A percentile compares a stretch with the other conserved stretches of the same genome.
Evolutionary conservation across 1,284 basidiomycete species (phyloP).

Genomic region (Erythrobasidium hasegawianum): DNA sequence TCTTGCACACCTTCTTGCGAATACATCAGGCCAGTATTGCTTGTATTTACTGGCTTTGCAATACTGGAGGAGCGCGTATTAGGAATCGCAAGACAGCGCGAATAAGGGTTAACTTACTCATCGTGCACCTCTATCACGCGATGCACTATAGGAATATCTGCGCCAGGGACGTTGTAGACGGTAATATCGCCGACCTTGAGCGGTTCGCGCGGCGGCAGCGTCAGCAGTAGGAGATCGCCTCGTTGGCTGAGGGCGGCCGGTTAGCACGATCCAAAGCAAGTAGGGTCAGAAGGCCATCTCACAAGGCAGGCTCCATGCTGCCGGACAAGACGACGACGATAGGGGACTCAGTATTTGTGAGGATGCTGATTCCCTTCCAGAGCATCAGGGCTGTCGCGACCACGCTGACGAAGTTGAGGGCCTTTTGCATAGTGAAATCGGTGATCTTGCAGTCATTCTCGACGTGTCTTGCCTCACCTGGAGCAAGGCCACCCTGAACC

Average conservation of each 20-base stretch:
- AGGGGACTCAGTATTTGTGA: conserved; percentile 90
- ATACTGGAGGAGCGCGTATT: background rate
- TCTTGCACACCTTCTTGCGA: conserved; percentile 34
- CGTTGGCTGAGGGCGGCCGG: conserved; percentile 57
- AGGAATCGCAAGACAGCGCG: background rate
- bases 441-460: background rate
- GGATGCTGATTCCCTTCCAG: conserved; percentile 87
- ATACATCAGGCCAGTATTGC: conserved; percentile 17
- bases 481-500: conserved; percentile 3
- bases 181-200: conserved; percentile 91
- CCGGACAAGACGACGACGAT: conserved; percentile 87
- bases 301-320: conserved; percentile 32
- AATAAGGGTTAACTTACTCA: conserved; percentile 46
- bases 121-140: conserved; percentile 84
- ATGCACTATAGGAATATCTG: conserved; percentile 90
- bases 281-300: too few species aligned
- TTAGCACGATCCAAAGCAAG: too few species aligned
- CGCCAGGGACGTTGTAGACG: conserved; percentile 87
- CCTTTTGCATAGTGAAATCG: conserved; percentile 51
- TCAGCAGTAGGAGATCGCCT: conserved; percentile 90
- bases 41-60: conserved; percentile 7
- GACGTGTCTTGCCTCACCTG: background rate
- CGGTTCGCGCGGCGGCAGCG: conserved; percentile 67
- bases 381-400: conserved; percentile 91
- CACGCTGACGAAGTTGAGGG: conserved; percentile 86